A percentile compares a stretch with the other conserved stretches of the same genome.
phyloP scores from a whole-genome alignment of 768 basidiomycete species.

The Tulasnella sp. region DNA sequence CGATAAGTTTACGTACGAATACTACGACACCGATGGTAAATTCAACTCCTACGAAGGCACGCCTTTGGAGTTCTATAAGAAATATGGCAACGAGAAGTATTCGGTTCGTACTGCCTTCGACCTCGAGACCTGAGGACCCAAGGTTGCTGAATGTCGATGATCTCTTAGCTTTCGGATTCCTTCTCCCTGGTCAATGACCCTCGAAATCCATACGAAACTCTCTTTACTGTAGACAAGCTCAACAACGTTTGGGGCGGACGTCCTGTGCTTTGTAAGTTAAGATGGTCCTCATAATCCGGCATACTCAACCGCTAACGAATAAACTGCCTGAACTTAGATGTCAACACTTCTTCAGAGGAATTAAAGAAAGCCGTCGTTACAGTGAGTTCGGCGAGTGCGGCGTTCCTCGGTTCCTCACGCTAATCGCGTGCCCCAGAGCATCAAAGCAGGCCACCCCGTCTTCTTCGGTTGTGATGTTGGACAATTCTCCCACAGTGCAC shows the following conservation, averaged over 20 bases:
- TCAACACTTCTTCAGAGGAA: conserved; percentile 78
- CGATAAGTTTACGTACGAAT: conserved; percentile 80
- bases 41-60: conserved; percentile 73
- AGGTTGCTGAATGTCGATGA: background rate
- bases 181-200: conserved; percentile 97
- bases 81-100: conserved; percentile 56
- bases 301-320: conserved; percentile 14
- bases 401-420: background rate
- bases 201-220: conserved; percentile 71
- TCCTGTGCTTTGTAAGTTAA: conserved; percentile 69
- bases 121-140: background rate
- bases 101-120: conserved; percentile 43
- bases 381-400: conserved; percentile 37
- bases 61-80: conserved; percentile 72
- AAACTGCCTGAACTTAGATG: conserved; percentile 50
- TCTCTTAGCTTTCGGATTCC: conserved; percentile 58
- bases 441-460: conserved; percentile 83
- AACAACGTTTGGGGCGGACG: conserved; percentile 90
- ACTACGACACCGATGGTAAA: conserved; percentile 76
- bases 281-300: background rate
- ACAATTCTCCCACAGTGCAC: conserved; percentile 63
- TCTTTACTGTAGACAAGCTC: conserved; percentile 89
- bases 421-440: conserved; percentile 43
- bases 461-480: conserved; percentile 98
- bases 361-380: conserved; percentile 81